Evolutionary conservation across 805 yeast species (phyloP).

Genomic region (Nakazawaea ernobii): DNA sequence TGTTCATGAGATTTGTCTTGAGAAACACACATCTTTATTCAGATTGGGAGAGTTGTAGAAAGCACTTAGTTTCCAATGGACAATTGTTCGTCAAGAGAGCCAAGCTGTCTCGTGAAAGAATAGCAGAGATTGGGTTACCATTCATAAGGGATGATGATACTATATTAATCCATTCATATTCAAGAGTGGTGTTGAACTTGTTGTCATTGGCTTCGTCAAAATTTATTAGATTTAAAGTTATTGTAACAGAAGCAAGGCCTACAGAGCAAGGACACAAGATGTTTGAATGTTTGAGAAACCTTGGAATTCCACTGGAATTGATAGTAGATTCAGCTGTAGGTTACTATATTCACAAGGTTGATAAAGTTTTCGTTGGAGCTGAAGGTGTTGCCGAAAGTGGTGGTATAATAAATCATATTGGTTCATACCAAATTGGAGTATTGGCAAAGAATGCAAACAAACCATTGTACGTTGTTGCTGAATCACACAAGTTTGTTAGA

Average conservation of each 20-base stretch:
- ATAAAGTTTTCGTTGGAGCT: conserved; percentile 94
- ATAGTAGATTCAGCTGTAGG: conserved; percentile 95
- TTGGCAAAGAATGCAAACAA: conserved; percentile 85
- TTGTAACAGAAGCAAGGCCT: conserved; percentile 91
- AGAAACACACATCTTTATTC: conserved; percentile 81
- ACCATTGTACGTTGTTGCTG: conserved; percentile 92
- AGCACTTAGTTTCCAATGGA: conserved; percentile 88
- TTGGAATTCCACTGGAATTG: conserved; percentile 80
- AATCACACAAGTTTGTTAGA: conserved; percentile 93
- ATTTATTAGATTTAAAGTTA: conserved; percentile 78
- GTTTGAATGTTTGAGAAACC: conserved; percentile 59
- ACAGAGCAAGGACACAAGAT: conserved; percentile 67
- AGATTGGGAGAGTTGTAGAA: conserved; percentile 92
- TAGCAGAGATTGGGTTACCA: conserved; percentile 82
- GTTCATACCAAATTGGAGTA: conserved; percentile 92
- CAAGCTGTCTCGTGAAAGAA: conserved; percentile 78
- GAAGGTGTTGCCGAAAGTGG: conserved; percentile 99
- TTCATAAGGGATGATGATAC: conserved; percentile 92
- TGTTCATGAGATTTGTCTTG: conserved; percentile 88
- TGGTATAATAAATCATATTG: conserved; percentile 93
- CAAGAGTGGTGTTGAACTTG: conserved; percentile 82
- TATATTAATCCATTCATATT: conserved; percentile 82
- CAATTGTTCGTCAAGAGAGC: conserved; percentile 88
- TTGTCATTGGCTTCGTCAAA: conserved; percentile 72
- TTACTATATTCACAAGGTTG: conserved; percentile 82